Percentiles rank a stretch among this genome's conserved stretches.
Conservation (phyloP, 2,329 filamentous ascomycete genomes). For the Aschersonia sp. region DNA sequence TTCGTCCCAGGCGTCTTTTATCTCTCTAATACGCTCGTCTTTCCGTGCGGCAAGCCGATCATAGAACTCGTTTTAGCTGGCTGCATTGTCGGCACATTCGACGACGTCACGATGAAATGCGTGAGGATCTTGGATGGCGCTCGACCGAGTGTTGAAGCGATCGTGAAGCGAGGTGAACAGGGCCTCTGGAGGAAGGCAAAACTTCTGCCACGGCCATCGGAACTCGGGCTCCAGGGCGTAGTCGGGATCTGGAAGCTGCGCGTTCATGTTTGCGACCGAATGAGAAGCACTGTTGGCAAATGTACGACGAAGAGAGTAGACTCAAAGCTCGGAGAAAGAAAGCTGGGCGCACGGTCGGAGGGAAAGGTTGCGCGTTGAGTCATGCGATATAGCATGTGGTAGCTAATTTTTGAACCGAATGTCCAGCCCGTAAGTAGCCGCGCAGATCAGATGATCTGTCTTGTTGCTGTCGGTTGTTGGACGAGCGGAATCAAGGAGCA, state of each 20-base stretch:
- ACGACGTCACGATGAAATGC: not conserved
- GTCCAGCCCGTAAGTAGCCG: too few relatives aligned
- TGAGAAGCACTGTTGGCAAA: not conserved
- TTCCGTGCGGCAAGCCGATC: not conserved
- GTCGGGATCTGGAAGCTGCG: not conserved
- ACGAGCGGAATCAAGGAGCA: too few relatives aligned
- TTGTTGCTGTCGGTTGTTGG: too few relatives aligned
- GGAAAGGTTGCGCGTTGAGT: too few relatives aligned
- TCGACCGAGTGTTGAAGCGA: not conserved
- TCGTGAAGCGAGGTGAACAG: not conserved
- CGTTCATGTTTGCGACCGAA: not conserved
- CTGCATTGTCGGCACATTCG: not conserved
- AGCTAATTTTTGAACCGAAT: too few relatives aligned
- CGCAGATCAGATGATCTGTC: too few relatives aligned
- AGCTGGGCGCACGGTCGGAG: too few relatives aligned
- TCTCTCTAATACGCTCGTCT: not conserved
- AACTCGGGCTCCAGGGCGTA: not conserved
- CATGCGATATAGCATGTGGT: too few relatives aligned
- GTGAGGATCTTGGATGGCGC: not conserved
- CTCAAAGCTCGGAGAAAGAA: too few relatives aligned
- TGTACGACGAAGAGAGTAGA: not conserved
- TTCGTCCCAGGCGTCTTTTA: not conserved
- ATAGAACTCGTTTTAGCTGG: not conserved
- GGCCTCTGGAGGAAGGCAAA: not conserved
- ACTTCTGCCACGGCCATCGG: not conserved